Base-by-base conservation (phyloP, 768 basidiomycete genomes). In the Aureoboletus auriporus region DNA sequence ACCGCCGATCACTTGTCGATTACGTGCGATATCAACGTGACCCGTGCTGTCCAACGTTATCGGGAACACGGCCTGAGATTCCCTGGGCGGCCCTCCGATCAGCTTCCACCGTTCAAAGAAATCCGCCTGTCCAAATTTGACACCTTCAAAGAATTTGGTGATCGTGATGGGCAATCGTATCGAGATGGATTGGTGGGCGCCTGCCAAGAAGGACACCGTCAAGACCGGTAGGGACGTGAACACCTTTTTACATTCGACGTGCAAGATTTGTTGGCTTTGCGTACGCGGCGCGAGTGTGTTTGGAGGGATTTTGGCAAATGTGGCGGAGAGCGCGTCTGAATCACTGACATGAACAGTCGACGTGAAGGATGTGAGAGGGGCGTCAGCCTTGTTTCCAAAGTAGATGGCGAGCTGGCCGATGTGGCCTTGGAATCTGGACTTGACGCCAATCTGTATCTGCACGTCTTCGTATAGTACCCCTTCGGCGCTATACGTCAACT, bases 71-170 rank as follows among this genome's bases (percentile, higher is more conserved):
- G 70, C 66, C 65, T 99, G 96, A 26, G 88, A 82, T 71, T 99
- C 96, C 42, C 94, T 80, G 27, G 96, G 96, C 11, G 92, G 76
- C 1, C 96, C 96, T 7, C 96, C 96, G 44, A 98, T 98, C 57
- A 96, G 71, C 67, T 93, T 94, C 96, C 96, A 99, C 44, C 96
- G 76, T 67, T 97, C 94, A 69, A 98, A 99, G 77, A 98, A 99
- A 57, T 96, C 90, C 1, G 79, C 71, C 52, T 79, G 75, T 10
- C 80, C 82, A 30, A 99, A 79, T 59, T 84, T 86, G 55, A 97
- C 94, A 23, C 90, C 89, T 62, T 96, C 95, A 47, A 98, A 78
- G 68, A 99, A 99, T 67, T 95, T 93, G 35, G 86, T 86, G 47
- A 96, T 60, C 38, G 89, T 79, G 55, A 99, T 81, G 10, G 96